Evolutionary conservation across 2,329 filamentous ascomycete species (phyloP).

Genomic region (Stagonosporopsis vannaccii): DNA sequence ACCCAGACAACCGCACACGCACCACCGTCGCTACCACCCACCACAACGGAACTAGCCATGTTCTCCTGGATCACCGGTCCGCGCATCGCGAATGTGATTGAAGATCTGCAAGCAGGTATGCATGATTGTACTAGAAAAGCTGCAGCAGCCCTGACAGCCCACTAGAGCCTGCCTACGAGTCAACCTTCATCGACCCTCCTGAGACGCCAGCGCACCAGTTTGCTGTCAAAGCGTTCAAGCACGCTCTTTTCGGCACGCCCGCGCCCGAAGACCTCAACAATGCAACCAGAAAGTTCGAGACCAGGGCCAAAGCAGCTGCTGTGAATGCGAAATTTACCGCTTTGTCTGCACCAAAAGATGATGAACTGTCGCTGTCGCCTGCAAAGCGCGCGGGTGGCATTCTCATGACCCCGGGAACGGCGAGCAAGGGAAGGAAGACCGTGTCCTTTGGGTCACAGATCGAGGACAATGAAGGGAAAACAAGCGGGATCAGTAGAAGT

Average conservation of each 20-base stretch:
- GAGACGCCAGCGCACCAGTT: constrained; percentile 73
- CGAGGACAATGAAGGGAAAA: constrained; percentile 63
- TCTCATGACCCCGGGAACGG: constrained; percentile 68
- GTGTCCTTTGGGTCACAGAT: constrained; percentile 67
- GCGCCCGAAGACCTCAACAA: constrained; percentile 55
- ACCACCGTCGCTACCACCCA: constrained; percentile 5
- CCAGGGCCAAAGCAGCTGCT: constrained; percentile 37
- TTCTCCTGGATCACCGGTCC: constrained; percentile 51
- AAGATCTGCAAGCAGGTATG: constrained; percentile 46
- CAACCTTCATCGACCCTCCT: constrained; percentile 61
- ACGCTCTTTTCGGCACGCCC: constrained; percentile 70
- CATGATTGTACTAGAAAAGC: neutral
- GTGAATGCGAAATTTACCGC: constrained; percentile 31
- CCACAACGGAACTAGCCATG: constrained; percentile 28
- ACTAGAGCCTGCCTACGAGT: constrained; percentile 45
- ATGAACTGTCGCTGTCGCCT: constrained; percentile 52
- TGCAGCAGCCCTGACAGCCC: constrained; percentile 19
- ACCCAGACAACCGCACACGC: constrained; percentile 14
- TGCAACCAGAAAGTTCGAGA: constrained; percentile 31
- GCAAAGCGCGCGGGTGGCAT: constrained; percentile 67
- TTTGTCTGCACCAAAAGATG: constrained; percentile 32
- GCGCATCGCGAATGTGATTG: constrained; percentile 48
- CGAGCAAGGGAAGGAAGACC: constrained; percentile 63
- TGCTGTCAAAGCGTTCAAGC: constrained; percentile 71
- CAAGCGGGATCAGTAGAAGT: constrained; percentile 53